Evolutionary conservation across 768 basidiomycete species (phyloP).

Genomic region (Calocybe indica): DNA sequence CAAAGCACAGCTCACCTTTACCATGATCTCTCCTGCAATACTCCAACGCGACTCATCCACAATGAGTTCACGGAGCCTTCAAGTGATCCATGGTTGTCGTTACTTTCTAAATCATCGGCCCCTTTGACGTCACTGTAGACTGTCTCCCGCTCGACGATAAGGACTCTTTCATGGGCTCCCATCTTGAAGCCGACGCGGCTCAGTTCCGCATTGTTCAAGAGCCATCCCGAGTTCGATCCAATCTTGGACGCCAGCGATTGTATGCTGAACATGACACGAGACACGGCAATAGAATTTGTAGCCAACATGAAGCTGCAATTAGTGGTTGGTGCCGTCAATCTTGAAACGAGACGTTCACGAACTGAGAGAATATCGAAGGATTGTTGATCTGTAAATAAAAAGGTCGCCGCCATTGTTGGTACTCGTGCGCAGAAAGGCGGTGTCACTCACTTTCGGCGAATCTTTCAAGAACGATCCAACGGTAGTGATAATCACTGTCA

Average conservation of each 20-base stretch:
- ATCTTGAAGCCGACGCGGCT: slow-evolving; percentile 33
- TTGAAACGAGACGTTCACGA: slow-evolving; percentile 1
- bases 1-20: neutral
- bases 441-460: slow-evolving; percentile 18
- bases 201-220: slow-evolving; percentile 39
- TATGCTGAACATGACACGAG: slow-evolving; percentile 24
- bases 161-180: slow-evolving; percentile 30
- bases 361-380: slow-evolving; percentile 31
- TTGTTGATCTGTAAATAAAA: slow-evolving; percentile 24
- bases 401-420: neutral
- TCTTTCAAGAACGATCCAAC: slow-evolving; percentile 26
- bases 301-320: slow-evolving; percentile 17
- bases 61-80: slow-evolving; percentile 2
- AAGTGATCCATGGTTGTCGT: neutral
- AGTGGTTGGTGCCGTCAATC: neutral
- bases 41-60: slow-evolving; percentile 10
- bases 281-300: slow-evolving; percentile 22
- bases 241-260: slow-evolving; percentile 34
- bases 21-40: slow-evolving; percentile 8
- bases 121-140: slow-evolving; percentile 11
- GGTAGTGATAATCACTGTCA: slow-evolving; percentile 24
- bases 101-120: neutral
- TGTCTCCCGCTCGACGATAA: slow-evolving; percentile 23
- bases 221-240: slow-evolving; percentile 35
- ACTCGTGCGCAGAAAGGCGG: neutral